phyloP scores from a whole-genome alignment of 2,329 filamentous ascomycete species.

The Rhinocladiella mackenziei region DNA sequence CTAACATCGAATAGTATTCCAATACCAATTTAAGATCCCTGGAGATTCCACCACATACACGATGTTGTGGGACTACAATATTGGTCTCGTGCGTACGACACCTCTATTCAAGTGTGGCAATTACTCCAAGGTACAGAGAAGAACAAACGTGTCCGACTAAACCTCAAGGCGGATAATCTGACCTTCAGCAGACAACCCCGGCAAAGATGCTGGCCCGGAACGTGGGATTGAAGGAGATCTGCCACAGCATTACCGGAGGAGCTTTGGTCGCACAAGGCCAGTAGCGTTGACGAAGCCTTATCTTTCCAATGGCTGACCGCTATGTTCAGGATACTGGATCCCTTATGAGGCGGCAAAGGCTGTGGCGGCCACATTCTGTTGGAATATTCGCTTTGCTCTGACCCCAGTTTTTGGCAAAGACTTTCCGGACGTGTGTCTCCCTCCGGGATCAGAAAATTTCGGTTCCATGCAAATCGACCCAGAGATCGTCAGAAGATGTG shows the following conservation, averaged over 20 bases:
- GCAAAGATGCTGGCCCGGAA: constrained; percentile 77
- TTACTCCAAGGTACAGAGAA: constrained; percentile 70
- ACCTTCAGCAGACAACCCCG: constrained; percentile 66
- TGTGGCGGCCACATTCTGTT: constrained; percentile 85
- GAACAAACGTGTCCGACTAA: not conserved
- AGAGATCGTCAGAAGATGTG: constrained; percentile 52
- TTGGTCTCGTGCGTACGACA: constrained; percentile 88
- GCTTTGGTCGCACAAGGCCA: constrained; percentile 83
- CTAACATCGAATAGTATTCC: constrained; percentile 59
- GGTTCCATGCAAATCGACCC: constrained; percentile 63
- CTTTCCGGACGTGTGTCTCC: constrained; percentile 70
- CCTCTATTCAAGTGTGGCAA: constrained; percentile 89
- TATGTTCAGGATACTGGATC: constrained; percentile 82
- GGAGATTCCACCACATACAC: constrained; percentile 63
- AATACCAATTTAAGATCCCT: constrained; percentile 74
- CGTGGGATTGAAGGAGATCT: constrained; percentile 78
- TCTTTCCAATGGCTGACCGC: constrained; percentile 14
- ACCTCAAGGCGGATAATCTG: constrained; percentile 3
- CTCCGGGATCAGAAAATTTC: constrained; percentile 60
- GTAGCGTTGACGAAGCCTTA: constrained; percentile 21
- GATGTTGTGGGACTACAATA: constrained; percentile 96
- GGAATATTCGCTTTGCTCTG: constrained; percentile 74
- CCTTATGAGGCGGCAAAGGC: constrained; percentile 81
- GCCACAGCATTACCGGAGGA: constrained; percentile 90
- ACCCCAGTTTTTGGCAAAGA: constrained; percentile 84